Percentiles rank a stretch among this genome's conserved stretches.
Conservation (phyloP, 169 alveolate species). For the Plasmodium knowlesi region DNA sequence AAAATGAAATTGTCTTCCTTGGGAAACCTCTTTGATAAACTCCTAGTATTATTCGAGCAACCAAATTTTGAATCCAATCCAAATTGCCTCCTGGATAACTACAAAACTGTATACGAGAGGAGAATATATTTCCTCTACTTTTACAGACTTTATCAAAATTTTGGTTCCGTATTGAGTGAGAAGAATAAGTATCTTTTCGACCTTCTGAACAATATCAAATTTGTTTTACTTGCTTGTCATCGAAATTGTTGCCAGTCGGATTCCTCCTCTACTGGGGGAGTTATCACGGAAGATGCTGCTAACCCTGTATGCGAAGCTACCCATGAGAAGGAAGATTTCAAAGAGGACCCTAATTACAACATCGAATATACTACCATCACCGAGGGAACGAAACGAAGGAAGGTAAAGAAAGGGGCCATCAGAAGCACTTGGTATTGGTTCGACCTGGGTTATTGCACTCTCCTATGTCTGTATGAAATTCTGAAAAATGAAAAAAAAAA, state of each 20-base stretch:
- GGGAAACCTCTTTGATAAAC: constrained; percentile 30
- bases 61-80: constrained; percentile 13
- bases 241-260: not conserved
- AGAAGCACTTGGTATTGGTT: constrained; percentile 68
- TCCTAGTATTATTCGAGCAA: constrained; percentile 21
- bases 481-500: constrained; percentile 69
- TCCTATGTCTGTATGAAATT: constrained; percentile 66
- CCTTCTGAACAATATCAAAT: constrained; percentile 44
- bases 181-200: constrained; percentile 42
- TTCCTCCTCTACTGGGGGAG: not conserved
- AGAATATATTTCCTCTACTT: constrained; percentile 49
- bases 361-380: not conserved
- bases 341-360: not conserved
- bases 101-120: constrained; percentile 36
- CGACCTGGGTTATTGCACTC: constrained; percentile 51
- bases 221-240: constrained; percentile 19
- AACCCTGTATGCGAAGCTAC: not conserved
- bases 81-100: not conserved
- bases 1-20: constrained; percentile 34
- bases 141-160: constrained; percentile 40
- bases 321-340: not conserved
- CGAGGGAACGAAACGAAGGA: not conserved
- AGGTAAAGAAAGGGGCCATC: not conserved
- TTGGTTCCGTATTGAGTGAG: constrained; percentile 32
- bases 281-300: not conserved